phyloP scores from a whole-genome alignment of 345 rosid species.

The Leavenworthia alabamica region DNA sequence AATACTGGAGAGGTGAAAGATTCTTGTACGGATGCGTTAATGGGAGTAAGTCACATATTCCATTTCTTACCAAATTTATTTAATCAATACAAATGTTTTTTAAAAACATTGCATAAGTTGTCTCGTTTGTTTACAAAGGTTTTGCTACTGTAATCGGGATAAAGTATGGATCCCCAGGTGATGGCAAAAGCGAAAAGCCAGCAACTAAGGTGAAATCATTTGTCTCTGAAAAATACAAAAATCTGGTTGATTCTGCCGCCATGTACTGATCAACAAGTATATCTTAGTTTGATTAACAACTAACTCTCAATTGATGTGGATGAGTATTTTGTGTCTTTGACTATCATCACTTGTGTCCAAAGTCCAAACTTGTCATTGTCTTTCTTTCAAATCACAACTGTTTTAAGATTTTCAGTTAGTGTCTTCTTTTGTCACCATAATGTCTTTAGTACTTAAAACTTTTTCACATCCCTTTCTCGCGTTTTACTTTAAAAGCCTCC shows the following conservation, averaged over 20 bases:
- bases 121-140: slow-evolving; percentile 35
- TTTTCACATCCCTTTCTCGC: too few species aligned
- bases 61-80: neutral
- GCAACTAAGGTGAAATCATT: slow-evolving; percentile 72
- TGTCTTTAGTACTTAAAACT: too few species aligned
- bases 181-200: slow-evolving; percentile 22
- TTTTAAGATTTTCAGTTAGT: neutral
- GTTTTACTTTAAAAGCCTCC: too few species aligned
- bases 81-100: neutral
- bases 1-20: slow-evolving; percentile 94
- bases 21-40: slow-evolving; percentile 85
- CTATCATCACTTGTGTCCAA: neutral
- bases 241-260: slow-evolving; percentile 55
- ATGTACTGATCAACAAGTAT: slow-evolving; percentile 35
- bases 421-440: too few species aligned
- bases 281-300: neutral
- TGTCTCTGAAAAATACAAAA: slow-evolving; percentile 55
- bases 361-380: slow-evolving; percentile 15
- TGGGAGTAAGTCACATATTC: slow-evolving; percentile 49
- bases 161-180: slow-evolving; percentile 58
- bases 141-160: slow-evolving; percentile 78
- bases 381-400: slow-evolving; percentile 7
- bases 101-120: neutral
- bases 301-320: neutral
- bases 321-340: neutral